Conservation (phyloP, 768 basidiomycete species). For the Floccularia luteovirens region DNA sequence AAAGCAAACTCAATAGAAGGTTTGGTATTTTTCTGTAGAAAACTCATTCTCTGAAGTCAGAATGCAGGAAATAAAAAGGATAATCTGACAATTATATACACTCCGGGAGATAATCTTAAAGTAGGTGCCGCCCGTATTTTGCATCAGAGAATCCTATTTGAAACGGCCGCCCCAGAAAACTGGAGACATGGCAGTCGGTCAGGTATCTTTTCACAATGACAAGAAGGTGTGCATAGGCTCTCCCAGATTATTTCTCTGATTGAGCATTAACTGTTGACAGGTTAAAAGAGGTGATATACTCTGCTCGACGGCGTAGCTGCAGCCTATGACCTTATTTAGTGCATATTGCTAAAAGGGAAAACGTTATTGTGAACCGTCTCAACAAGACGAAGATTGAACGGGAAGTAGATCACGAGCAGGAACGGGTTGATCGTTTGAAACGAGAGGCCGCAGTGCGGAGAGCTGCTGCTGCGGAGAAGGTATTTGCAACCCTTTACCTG, state of each 20-base stretch:
- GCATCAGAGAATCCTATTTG: not conserved
- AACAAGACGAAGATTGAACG: slow-evolving; percentile 89
- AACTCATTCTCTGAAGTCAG: not conserved
- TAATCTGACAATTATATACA: slow-evolving; percentile 89
- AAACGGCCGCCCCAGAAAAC: slow-evolving; percentile 60
- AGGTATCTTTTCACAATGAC: slow-evolving; percentile 91
- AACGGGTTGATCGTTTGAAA: slow-evolving; percentile 76
- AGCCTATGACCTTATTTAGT: slow-evolving; percentile 32
- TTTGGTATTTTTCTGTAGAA: slow-evolving; percentile 16
- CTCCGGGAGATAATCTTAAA: slow-evolving; percentile 88
- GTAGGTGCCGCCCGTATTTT: slow-evolving; percentile 28
- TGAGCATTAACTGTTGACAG: slow-evolving; percentile 31
- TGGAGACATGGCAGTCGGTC: slow-evolving; percentile 95
- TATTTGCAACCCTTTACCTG: slow-evolving; percentile 15
- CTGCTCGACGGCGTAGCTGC: not conserved
- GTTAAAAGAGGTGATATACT: slow-evolving; percentile 67
- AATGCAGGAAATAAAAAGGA: slow-evolving; percentile 89
- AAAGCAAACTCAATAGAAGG: slow-evolving; percentile 99
- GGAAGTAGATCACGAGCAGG: slow-evolving; percentile 87
- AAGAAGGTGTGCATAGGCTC: slow-evolving; percentile 49
- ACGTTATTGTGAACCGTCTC: slow-evolving; percentile 83
- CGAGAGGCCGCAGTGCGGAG: slow-evolving; percentile 60
- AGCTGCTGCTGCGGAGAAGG: slow-evolving; percentile 60
- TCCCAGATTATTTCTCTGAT: not conserved
- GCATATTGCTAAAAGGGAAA: slow-evolving; percentile 75